phyloP scores from a whole-genome alignment of 2,329 filamentous ascomycete genomes.

The Botrytis fragariae region DNA sequence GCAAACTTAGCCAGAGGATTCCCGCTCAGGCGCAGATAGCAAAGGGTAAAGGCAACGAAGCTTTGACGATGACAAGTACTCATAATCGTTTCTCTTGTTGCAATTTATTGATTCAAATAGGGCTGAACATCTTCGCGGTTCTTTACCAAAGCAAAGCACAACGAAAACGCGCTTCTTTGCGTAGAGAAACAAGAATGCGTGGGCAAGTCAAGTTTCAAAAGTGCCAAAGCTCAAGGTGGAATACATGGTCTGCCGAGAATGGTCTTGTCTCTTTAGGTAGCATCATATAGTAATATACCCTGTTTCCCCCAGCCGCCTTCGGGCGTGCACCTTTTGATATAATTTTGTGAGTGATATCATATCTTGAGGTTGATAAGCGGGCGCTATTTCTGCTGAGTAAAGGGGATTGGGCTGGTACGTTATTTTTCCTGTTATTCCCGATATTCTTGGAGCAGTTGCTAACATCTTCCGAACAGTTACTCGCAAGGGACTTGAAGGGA shows the following conservation, averaged over 20 bases:
- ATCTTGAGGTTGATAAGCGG: not conserved
- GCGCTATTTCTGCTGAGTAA: not conserved
- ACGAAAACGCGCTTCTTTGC: not conserved
- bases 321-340: not conserved
- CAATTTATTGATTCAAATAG: not conserved
- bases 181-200: not conserved
- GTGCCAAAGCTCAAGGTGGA: not conserved
- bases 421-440: no score
- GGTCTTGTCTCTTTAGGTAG: not conserved
- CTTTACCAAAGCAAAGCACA: not conserved
- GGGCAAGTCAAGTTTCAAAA: not conserved
- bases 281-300: not conserved
- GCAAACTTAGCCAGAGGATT: slow-evolving; percentile 26
- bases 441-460: not conserved
- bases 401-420: not conserved
- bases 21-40: slow-evolving; percentile 7
- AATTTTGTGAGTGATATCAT: not conserved
- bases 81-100: no score
- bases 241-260: not conserved
- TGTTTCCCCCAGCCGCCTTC: not conserved
- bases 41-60: slow-evolving; percentile 18
- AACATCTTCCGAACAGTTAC: not conserved
- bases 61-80: not conserved
- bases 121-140: not conserved
- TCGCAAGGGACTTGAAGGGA: not conserved